These are phyloP conservation scores for Mortierella sp. DNA, from an alignment of 371 early-diverging fungal genomes.

Conservation along the genomic window DNA sequence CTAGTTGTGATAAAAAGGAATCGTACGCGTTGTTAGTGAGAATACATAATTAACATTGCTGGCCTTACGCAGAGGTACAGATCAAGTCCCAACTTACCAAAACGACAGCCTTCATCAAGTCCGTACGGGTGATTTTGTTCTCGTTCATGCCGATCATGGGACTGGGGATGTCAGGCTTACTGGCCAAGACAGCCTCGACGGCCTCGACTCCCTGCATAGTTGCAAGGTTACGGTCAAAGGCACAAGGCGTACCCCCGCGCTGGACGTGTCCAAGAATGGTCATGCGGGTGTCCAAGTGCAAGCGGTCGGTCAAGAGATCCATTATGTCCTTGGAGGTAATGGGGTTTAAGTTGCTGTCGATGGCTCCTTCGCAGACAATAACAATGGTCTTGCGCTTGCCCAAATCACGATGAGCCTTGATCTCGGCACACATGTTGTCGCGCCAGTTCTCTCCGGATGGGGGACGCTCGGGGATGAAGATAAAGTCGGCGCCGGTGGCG, in stretches of 20 bases:
- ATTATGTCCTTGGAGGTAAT: constrained; percentile 92
- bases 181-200: constrained; percentile 92
- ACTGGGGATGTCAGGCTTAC: constrained; percentile 89
- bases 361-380: constrained; percentile 98
- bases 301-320: constrained; percentile 81
- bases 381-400: constrained; percentile 95
- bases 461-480: constrained; percentile 98
- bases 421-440: constrained; percentile 82
- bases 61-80: background rate
- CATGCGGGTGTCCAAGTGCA: constrained; percentile 94
- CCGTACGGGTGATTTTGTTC: constrained; percentile 87
- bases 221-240: constrained; percentile 93
- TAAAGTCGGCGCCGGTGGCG: constrained; percentile 96
- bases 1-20: constrained; percentile 26
- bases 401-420: constrained; percentile 79
- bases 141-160: constrained; percentile 94
- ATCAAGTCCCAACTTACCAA: constrained; percentile 59
- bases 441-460: constrained; percentile 92
- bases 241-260: constrained; percentile 97
- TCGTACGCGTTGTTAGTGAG: background rate
- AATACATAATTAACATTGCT: background rate
- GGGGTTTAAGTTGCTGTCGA: constrained; percentile 91
- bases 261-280: constrained; percentile 99
- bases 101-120: constrained; percentile 94
- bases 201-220: constrained; percentile 97